These are phyloP conservation scores for Picea abies DNA, from an alignment of 83 land plant species.

Conservation along the genomic window DNA sequence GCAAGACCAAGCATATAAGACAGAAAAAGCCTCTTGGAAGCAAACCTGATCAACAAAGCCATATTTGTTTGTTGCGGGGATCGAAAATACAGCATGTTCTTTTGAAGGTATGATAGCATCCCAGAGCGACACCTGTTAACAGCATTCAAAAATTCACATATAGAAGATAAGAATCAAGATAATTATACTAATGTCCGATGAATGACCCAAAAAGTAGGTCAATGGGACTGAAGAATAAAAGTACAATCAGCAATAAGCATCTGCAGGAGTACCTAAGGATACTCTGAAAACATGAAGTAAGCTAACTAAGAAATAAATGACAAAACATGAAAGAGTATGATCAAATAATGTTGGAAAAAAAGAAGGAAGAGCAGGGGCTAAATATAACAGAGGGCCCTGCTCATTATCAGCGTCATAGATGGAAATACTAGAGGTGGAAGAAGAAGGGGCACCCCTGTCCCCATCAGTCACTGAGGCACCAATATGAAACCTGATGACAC, in stretches of 20 bases:
- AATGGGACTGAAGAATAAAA: neutral
- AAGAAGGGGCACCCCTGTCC: no score
- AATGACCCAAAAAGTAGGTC: no score
- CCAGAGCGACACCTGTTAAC: constrained; percentile 66
- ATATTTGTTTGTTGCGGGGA: constrained; percentile 63
- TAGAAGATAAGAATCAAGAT: neutral
- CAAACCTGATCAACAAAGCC: constrained; percentile 66
- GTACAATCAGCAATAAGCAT: neutral
- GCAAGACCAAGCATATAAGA: constrained; percentile 1
- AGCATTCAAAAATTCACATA: neutral
- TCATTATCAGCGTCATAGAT: no score
- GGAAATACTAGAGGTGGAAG: no score
- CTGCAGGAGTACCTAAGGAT: neutral
- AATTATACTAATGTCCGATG: no score
- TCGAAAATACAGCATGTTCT: constrained; percentile 54
- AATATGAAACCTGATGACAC: no score
- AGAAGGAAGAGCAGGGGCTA: no score
- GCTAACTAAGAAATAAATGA: neutral
- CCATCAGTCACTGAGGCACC: no score
- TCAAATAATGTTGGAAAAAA: no score
- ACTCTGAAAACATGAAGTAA: neutral
- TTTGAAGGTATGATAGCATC: constrained; percentile 66
- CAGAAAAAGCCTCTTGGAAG: neutral
- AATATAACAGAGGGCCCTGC: no score
- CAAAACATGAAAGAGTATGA: neutral